Conservation (phyloP, 495 filamentous ascomycete species). For the Penicillium silybi region DNA sequence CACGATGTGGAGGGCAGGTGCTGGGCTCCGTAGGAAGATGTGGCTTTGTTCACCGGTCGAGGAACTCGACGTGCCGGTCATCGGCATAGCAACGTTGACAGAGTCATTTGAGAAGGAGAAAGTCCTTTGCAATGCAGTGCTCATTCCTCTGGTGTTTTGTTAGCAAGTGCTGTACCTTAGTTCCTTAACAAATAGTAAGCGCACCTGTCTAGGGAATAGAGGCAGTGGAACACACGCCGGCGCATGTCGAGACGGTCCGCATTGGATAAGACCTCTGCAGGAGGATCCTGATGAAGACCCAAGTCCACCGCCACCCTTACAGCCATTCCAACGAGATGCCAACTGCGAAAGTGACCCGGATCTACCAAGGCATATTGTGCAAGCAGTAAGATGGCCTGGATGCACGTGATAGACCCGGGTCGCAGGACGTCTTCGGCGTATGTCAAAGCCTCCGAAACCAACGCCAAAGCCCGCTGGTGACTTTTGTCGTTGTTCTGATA, state of each 20-base stretch:
- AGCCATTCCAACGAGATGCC: constrained; percentile 85
- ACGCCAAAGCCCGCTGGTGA: constrained; percentile 60
- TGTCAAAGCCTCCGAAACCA: constrained; percentile 65
- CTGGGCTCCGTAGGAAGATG: constrained; percentile 48
- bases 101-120: constrained; percentile 92
- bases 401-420: constrained; percentile 74
- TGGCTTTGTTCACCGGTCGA: constrained; percentile 32
- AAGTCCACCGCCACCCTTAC: constrained; percentile 80
- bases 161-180: not conserved
- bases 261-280: constrained; percentile 57
- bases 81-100: constrained; percentile 62
- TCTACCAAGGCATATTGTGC: constrained; percentile 86
- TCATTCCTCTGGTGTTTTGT: constrained; percentile 59
- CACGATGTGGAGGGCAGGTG: constrained; percentile 60
- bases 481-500: constrained; percentile 58
- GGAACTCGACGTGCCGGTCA: constrained; percentile 23
- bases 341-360: constrained; percentile 82
- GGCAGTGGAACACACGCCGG: constrained; percentile 77
- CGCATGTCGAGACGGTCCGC: constrained; percentile 66
- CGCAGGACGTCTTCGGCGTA: constrained; percentile 76
- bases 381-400: constrained; percentile 80
- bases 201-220: constrained; percentile 82
- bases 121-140: constrained; percentile 70
- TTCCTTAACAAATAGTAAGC: constrained; percentile 7
- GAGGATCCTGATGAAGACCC: constrained; percentile 84